Conservation (phyloP, 345 rosid genomes). For the Zanthoxylum bungeanum region DNA sequence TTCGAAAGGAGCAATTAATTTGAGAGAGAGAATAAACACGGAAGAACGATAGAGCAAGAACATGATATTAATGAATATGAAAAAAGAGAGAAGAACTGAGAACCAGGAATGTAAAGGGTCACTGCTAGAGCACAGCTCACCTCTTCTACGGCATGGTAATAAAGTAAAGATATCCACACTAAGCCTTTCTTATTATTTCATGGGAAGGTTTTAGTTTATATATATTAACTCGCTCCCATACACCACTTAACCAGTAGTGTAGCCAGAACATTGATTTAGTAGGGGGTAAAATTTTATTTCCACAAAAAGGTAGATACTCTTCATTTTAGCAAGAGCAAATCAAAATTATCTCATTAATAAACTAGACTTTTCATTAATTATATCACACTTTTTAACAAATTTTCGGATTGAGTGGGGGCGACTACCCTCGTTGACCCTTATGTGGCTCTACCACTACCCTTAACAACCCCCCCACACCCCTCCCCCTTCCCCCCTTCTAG, state of each 20-base stretch:
- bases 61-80: neutral
- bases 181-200: neutral
- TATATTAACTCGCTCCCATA: neutral
- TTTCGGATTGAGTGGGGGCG: too few relatives aligned
- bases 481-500: too few relatives aligned
- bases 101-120: neutral
- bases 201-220: neutral
- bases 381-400: too few relatives aligned
- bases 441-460: too few relatives aligned
- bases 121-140: neutral
- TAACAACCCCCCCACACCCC: too few relatives aligned
- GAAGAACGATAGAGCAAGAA: conserved; percentile 1
- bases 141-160: neutral
- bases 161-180: neutral
- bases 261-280: too few relatives aligned
- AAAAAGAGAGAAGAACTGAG: neutral
- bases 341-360: too few relatives aligned
- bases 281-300: too few relatives aligned
- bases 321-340: too few relatives aligned
- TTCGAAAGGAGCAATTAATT: neutral
- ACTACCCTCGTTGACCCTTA: too few relatives aligned
- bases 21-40: neutral
- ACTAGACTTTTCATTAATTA: too few relatives aligned
- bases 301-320: too few relatives aligned
- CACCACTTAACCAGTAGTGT: neutral